Evolutionary conservation across 257 asterid species (phyloP), one percentile per base, ranked within the genome.

Genomic region (Thymus mandschuricus): DNA sequence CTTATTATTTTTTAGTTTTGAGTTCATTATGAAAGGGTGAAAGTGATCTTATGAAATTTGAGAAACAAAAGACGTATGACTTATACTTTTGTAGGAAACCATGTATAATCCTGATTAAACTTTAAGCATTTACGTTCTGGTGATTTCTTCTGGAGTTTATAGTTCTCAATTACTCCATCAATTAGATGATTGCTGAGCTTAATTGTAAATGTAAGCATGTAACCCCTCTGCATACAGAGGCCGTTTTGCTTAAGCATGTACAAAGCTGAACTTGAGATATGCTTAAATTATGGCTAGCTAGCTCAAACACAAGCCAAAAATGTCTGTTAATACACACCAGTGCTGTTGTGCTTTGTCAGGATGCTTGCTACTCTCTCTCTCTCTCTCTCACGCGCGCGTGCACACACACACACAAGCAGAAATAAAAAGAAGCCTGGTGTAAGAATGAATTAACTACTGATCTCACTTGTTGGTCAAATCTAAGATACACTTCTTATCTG

Each of bases 111-210:
- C 69, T 8, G 49, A 45, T 52, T 15, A 48, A 30, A 45, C 46
- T 41, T 21, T 41, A 41, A 27, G 65, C 54, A 8, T 64, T 40
- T n/a, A 5, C 41, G 28, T 35, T 38, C 69, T 33, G 40, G 38
- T 28, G 5, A 15, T 6, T 10, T 12, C 4, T 13, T 33, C 8
- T 54, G 10, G 7, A 31, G 13, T 66, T 74, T 45, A 10, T n/a
- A 21, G 64, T 68, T 56, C 15, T 41, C 52, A 33, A 35, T 66
- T 52, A 8, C 62, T 21, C 21, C 21, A 21, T 21, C 8, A 61
- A 40, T 55, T 61, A 30, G 38, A 57, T 48, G 33, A 55, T 70
- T 8, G 35, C 35, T 49, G 69, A 64, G 52, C 75, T 75, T 15
- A n/a, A 48, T 29, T 40, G 45, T 49, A 72, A 35, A 64, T 10